Evolutionary conservation across 108 stramenopile species (phyloP).

Genomic region (Asterionellopsis glacialis): DNA sequence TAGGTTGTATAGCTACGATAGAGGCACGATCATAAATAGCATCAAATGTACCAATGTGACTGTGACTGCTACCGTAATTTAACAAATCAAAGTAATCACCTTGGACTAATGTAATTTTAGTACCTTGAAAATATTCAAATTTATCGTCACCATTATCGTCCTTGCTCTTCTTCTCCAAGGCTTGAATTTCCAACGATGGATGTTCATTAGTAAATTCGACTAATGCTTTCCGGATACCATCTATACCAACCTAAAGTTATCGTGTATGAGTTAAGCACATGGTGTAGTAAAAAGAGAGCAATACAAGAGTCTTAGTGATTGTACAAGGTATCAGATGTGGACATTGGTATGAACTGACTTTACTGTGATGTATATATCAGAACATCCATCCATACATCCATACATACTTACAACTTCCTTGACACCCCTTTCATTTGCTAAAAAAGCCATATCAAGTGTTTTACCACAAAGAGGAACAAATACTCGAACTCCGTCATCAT

Average conservation of each 20-base stretch:
- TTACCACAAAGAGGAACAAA: conserved; percentile 89
- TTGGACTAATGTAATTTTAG: conserved; percentile 48
- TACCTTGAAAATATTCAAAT: conserved; percentile 41
- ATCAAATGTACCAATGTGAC: conserved; percentile 39
- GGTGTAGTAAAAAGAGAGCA: too few species aligned
- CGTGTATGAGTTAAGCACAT: too few species aligned
- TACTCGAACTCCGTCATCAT: conserved; percentile 14
- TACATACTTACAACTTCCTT: conserved; percentile 38
- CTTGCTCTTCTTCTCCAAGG: conserved; percentile 3
- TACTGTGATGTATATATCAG: too few species aligned
- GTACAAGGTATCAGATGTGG: too few species aligned
- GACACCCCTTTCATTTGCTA: conserved; percentile 36
- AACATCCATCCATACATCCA: too few species aligned
- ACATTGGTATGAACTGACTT: too few species aligned
- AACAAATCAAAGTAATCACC: conserved; percentile 66
- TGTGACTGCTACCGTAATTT: neutral
- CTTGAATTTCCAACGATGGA: conserved; percentile 35
- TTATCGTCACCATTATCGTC: neutral
- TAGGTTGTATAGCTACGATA: conserved; percentile 76
- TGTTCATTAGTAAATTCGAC: conserved; percentile 71
- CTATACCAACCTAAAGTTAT: conserved; percentile 34
- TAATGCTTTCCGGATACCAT: conserved; percentile 64
- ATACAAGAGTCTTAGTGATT: too few species aligned
- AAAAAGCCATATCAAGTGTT: conserved; percentile 73
- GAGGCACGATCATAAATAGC: conserved; percentile 74